Conservation (phyloP, 169 alveolate genomes). For the Perkinsus marinus region DNA sequence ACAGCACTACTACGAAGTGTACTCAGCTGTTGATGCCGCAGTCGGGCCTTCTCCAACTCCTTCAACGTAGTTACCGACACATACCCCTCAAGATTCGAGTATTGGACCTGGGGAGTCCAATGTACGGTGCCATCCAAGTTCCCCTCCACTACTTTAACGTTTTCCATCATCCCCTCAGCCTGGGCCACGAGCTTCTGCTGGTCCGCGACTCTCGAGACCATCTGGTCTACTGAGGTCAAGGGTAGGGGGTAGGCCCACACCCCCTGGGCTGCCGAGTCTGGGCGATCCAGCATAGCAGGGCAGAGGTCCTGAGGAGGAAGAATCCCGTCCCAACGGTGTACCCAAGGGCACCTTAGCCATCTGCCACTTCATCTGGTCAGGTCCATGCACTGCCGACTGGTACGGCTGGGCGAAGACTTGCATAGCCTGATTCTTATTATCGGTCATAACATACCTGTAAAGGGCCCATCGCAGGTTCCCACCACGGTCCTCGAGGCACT, state of each 20-base stretch:
- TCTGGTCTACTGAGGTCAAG: neutral
- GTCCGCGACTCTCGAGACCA: neutral
- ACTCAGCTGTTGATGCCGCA: neutral
- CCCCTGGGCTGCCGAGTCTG: neutral
- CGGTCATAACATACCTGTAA: neutral
- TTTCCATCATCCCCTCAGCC: neutral
- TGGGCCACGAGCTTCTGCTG: neutral
- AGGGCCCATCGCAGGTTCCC: neutral
- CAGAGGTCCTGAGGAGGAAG: neutral
- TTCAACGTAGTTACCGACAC: neutral
- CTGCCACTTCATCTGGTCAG: neutral
- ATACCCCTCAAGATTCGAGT: neutral
- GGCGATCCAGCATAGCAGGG: neutral
- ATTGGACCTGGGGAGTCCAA: neutral
- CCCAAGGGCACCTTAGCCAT: neutral
- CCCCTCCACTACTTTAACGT: neutral
- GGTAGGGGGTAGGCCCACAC: neutral
- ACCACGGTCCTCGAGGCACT: neutral
- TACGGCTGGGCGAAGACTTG: neutral
- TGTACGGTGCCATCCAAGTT: neutral
- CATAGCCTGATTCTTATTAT: neutral
- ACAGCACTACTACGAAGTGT: neutral
- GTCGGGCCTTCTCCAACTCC: neutral
- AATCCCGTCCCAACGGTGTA: neutral
- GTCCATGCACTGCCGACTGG: neutral